phyloP scores from a whole-genome alignment of 495 filamentous ascomycete species.

The Penicillium verhagenii region DNA sequence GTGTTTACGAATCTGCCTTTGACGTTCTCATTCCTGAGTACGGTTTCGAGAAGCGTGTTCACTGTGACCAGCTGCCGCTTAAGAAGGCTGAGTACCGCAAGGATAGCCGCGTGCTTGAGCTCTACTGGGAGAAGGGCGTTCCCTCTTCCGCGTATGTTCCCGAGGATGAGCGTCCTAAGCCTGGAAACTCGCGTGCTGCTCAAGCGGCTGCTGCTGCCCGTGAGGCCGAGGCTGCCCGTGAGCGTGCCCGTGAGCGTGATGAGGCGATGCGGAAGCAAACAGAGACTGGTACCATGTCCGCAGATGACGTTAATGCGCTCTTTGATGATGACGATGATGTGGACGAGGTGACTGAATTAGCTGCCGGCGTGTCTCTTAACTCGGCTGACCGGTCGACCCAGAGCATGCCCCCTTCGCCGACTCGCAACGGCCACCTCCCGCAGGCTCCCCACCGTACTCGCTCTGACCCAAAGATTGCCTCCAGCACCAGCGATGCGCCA shows the following conservation, averaged over 20 bases:
- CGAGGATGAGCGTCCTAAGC: conserved; percentile 92
- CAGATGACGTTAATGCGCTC: conserved; percentile 85
- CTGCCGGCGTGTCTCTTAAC: conserved; percentile 79
- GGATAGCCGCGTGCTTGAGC: conserved; percentile 85
- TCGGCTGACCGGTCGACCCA: conserved; percentile 82
- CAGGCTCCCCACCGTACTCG: conserved; percentile 82
- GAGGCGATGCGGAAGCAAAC: conserved; percentile 88
- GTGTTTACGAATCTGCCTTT: conserved; percentile 98
- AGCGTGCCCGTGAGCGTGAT: conserved; percentile 75
- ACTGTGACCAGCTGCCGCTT: conserved; percentile 95
- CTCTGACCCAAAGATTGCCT: conserved; percentile 87
- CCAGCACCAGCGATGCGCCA: conserved; percentile 62
- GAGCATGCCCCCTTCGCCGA: conserved; percentile 92
- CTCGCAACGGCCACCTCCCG: conserved; percentile 67
- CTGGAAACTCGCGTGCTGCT: conserved; percentile 54
- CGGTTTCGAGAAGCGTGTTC: conserved; percentile 98
- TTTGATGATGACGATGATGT: conserved; percentile 90
- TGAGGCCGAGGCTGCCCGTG: conserved; percentile 76
- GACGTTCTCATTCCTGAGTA: conserved; percentile 98
- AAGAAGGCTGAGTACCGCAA: conserved; percentile 99
- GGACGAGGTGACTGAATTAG: conserved; percentile 80
- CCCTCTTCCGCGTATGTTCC: conserved; percentile 95
- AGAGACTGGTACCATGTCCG: conserved; percentile 86
- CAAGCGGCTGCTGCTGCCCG: conserved; percentile 74
- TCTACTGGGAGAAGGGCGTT: conserved; percentile 99